These are phyloP conservation scores for Puccinia hordei DNA, from an alignment of 1,284 basidiomycete genomes.

Conservation along the genomic window DNA sequence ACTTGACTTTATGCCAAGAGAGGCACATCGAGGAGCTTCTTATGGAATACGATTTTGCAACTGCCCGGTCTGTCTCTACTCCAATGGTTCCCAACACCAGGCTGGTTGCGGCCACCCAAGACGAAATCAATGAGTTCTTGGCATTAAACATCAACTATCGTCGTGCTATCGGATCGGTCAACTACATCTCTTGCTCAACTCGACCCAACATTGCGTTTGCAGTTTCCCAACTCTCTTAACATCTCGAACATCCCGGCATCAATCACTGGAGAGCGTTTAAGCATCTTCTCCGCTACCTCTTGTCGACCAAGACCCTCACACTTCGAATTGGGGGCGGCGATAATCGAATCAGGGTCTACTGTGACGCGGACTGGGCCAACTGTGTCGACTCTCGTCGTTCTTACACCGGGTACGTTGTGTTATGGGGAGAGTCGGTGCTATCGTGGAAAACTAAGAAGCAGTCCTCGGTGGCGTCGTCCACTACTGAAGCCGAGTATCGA, in stretches of 20 bases:
- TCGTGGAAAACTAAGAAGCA: constrained; percentile 43
- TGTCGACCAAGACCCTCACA: too few relatives aligned
- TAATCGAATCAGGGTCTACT: not conserved
- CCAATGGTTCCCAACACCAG: not conserved
- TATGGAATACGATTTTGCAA: not conserved
- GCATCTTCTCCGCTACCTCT: not conserved
- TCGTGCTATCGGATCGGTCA: not conserved
- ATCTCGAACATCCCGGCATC: constrained; percentile 26
- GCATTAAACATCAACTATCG: not conserved
- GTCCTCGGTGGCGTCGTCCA: constrained; percentile 1
- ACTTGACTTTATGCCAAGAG: not conserved
- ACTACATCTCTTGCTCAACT: not conserved
- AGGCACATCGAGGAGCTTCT: not conserved
- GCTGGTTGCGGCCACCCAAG: not conserved
- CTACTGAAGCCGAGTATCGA: too few relatives aligned
- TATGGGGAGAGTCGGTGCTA: constrained; percentile 17
- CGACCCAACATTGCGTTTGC: constrained; percentile 8
- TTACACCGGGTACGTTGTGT: constrained; percentile 45
- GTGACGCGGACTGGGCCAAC: constrained; percentile 51
- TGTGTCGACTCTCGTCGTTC: constrained; percentile 24
- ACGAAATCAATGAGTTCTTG: not conserved
- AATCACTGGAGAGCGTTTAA: constrained; percentile 9
- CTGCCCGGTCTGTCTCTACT: not conserved
- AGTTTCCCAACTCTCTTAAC: constrained; percentile 2
- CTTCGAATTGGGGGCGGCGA: not conserved